These are phyloP conservation scores for Kodamaea alishanica DNA, from an alignment of 1,139 yeast genomes.

Conservation along the genomic window DNA sequence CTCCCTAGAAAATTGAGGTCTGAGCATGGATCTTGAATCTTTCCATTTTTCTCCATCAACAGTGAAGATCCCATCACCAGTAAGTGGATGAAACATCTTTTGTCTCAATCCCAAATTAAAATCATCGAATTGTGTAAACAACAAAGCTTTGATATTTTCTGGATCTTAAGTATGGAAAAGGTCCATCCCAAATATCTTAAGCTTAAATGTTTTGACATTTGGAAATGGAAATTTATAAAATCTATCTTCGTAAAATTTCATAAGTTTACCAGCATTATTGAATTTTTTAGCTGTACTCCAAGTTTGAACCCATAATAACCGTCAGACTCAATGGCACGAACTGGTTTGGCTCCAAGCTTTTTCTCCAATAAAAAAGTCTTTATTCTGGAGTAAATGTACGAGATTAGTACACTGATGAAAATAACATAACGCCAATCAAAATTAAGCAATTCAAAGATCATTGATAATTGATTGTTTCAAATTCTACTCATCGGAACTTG, in stretches of 20 bases:
- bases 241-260: constrained; percentile 7
- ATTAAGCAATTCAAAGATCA: no score
- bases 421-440: no score
- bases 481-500: no score
- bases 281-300: constrained; percentile 1
- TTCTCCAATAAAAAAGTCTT: constrained; percentile 1
- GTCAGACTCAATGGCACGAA: constrained; percentile 7
- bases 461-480: no score
- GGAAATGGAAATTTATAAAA: not conserved
- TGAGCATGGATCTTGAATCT: constrained; percentile 53
- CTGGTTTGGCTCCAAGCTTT: constrained; percentile 11
- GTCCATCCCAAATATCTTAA: constrained; percentile 14
- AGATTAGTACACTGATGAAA: not conserved
- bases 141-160: constrained; percentile 33
- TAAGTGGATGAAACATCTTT: constrained; percentile 35
- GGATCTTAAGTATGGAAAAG: constrained; percentile 20
- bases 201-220: constrained; percentile 12
- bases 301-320: constrained; percentile 14
- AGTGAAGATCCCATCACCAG: constrained; percentile 59
- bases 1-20: constrained; percentile 58
- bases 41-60: constrained; percentile 57
- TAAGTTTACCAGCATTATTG: constrained; percentile 10
- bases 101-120: constrained; percentile 50
- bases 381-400: not conserved
- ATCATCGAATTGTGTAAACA: constrained; percentile 46